Evolutionary conservation across 352 stramenopile genomes (phyloP).

Genomic region (Phytopythium aichiense): DNA sequence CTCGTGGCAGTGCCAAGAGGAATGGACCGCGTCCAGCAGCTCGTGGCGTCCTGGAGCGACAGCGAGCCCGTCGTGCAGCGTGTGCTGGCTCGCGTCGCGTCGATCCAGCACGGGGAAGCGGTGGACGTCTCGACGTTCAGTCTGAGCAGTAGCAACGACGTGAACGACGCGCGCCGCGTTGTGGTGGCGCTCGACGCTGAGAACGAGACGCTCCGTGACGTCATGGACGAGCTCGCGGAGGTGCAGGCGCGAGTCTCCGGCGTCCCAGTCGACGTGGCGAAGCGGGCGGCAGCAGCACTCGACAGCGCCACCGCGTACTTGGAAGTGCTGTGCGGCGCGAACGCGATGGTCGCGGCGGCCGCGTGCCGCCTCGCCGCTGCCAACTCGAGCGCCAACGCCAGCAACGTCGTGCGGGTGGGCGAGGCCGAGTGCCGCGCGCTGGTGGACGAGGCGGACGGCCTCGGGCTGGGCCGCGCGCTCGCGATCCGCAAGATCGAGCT

Average conservation of each 20-base stretch:
- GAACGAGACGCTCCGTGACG: not conserved
- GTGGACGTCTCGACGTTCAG: conserved; percentile 7
- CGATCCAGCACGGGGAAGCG: conserved; percentile 22
- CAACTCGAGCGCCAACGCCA: not conserved
- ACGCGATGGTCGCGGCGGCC: conserved; percentile 14
- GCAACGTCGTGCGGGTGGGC: not conserved
- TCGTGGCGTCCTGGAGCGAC: conserved; percentile 26
- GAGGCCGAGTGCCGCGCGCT: conserved; percentile 13
- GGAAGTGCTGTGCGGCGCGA: conserved; percentile 26
- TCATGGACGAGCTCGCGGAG: conserved; percentile 4
- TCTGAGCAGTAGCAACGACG: not conserved
- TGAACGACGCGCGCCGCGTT: not conserved
- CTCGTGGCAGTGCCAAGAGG: conserved; percentile 19
- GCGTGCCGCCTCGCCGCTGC: not conserved
- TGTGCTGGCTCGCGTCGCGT: conserved; percentile 18
- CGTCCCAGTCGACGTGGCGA: conserved; percentile 1
- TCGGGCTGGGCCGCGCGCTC: conserved; percentile 11
- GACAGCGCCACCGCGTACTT: conserved; percentile 18
- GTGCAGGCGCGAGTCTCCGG: not conserved
- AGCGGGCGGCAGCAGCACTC: conserved; percentile 9
- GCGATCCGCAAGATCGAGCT: conserved; percentile 36
- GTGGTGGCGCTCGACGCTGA: conserved; percentile 2
- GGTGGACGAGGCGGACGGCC: conserved; percentile 22
- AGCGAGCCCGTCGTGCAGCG: conserved; percentile 10
- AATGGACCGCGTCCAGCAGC: conserved; percentile 18